Evolutionary conservation across 2,329 filamentous ascomycete species (phyloP).

Genomic region (Pyrenochaeta sp.): DNA sequence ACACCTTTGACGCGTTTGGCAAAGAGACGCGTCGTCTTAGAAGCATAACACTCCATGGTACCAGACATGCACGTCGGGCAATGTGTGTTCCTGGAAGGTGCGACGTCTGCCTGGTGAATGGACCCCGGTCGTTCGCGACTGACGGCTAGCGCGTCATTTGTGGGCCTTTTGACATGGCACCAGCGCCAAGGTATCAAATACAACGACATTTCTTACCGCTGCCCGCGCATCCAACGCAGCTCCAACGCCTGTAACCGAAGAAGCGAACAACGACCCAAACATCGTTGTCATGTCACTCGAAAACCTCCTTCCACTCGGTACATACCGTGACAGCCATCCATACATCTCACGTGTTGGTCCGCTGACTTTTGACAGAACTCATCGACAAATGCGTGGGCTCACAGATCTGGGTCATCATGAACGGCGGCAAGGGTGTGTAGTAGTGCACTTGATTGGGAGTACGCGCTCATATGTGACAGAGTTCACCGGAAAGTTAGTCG

Average conservation of each 20-base stretch:
- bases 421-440: slow-evolving; percentile 88
- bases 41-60: slow-evolving; percentile 50
- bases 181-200: slow-evolving; percentile 30
- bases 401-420: slow-evolving; percentile 99
- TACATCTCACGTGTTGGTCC: background rate
- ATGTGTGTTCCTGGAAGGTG: slow-evolving; percentile 8
- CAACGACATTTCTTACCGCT: slow-evolving; percentile 22
- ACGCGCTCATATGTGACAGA: slow-evolving; percentile 63
- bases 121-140: slow-evolving; percentile 16
- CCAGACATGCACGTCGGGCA: slow-evolving; percentile 22
- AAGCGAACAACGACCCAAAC: background rate
- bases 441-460: background rate
- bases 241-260: background rate
- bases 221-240: slow-evolving; percentile 11
- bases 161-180: slow-evolving; percentile 1
- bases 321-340: slow-evolving; percentile 14
- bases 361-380: slow-evolving; percentile 71
- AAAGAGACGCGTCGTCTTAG: slow-evolving; percentile 38
- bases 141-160: slow-evolving; percentile 27
- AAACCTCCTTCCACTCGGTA: slow-evolving; percentile 45
- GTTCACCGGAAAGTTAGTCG: slow-evolving; percentile 91
- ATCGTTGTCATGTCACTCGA: slow-evolving; percentile 35
- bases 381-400: slow-evolving; percentile 99
- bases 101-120: slow-evolving; percentile 31
- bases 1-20: slow-evolving; percentile 30